Percentiles rank a stretch among this genome's conserved stretches.
Conservation (phyloP, 495 filamentous ascomycete species). For the Penicillium bialowiezense region DNA sequence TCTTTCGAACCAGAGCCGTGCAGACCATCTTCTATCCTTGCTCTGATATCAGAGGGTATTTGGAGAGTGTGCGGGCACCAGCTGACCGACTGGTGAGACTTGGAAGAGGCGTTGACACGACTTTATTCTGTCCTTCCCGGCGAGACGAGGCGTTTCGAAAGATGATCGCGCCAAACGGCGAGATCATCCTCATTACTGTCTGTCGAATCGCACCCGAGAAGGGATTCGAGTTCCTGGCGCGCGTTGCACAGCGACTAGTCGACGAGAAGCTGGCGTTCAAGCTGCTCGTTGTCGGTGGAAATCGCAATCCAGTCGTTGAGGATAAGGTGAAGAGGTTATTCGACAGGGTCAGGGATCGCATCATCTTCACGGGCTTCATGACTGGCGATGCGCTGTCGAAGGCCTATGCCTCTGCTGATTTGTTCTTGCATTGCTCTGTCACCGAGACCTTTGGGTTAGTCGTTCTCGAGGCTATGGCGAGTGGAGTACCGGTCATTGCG, state of each 20-base stretch:
- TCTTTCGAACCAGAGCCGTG: slow-evolving; percentile 55
- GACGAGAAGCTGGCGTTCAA: slow-evolving; percentile 54
- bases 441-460: slow-evolving; percentile 67
- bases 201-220: slow-evolving; percentile 63
- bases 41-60: slow-evolving; percentile 51
- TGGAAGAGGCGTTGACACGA: slow-evolving; percentile 59
- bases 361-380: slow-evolving; percentile 58
- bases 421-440: slow-evolving; percentile 64
- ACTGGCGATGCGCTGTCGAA: slow-evolving; percentile 51
- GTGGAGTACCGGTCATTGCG: slow-evolving; percentile 60
- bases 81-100: slow-evolving; percentile 49
- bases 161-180: slow-evolving; percentile 51
- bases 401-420: slow-evolving; percentile 57
- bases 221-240: slow-evolving; percentile 59
- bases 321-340: slow-evolving; percentile 53
- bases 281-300: slow-evolving; percentile 59
- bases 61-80: slow-evolving; percentile 49
- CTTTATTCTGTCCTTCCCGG: slow-evolving; percentile 49
- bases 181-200: slow-evolving; percentile 58
- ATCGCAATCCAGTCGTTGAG: slow-evolving; percentile 56
- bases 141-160: slow-evolving; percentile 44
- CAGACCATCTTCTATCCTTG: slow-evolving; percentile 63
- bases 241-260: slow-evolving; percentile 46
- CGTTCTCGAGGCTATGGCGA: slow-evolving; percentile 64
- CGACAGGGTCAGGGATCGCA: slow-evolving; percentile 40